phyloP scores from a whole-genome alignment of 129 eudicot genomes.

The Arctium minus region DNA sequence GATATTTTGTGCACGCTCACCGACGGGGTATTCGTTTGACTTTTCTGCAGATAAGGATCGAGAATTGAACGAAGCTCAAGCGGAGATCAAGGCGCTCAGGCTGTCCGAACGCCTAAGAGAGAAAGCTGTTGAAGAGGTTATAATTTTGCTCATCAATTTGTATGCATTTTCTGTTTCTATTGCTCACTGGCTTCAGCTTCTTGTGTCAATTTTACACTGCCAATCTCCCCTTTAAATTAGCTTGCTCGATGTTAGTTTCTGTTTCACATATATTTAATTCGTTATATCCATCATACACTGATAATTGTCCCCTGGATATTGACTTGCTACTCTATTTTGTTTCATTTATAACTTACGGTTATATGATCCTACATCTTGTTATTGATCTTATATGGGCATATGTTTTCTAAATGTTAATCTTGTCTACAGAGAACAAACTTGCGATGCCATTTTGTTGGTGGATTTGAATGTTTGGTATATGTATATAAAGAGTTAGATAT shows the following conservation, averaged over 20 bases:
- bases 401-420: neutral
- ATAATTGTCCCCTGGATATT: neutral
- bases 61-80: slow-evolving; percentile 75
- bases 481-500: slow-evolving; percentile 1
- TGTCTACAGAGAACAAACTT: neutral
- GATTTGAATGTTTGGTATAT: neutral
- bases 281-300: neutral
- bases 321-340: neutral
- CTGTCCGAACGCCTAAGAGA: slow-evolving; percentile 76
- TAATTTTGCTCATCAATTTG: neutral
- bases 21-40: neutral
- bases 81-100: slow-evolving; percentile 84
- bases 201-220: neutral
- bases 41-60: slow-evolving; percentile 76
- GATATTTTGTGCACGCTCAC: neutral
- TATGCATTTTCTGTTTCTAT: neutral
- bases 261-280: neutral
- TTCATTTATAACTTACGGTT: neutral
- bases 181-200: neutral
- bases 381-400: neutral
- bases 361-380: neutral
- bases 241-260: neutral
- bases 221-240: neutral
- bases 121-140: slow-evolving; percentile 95
- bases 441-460: neutral